Evolutionary conservation across 495 filamentous ascomycete species (phyloP), one percentile per base, ranked within the genome.

Genomic region (Barbatosphaeria neglecta): DNA sequence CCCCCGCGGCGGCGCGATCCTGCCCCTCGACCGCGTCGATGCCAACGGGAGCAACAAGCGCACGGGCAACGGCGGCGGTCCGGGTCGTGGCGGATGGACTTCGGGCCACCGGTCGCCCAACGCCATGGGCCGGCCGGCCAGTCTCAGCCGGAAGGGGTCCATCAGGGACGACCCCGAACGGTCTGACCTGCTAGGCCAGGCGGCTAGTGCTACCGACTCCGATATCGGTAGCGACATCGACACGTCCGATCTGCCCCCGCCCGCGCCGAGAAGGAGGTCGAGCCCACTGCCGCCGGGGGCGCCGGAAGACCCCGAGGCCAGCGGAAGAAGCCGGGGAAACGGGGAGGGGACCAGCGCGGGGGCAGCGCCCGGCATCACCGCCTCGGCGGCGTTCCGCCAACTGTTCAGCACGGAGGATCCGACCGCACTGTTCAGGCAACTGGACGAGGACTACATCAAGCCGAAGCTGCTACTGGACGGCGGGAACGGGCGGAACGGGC

Each of bases 401-500:
- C 47, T 74, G 17, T 66, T 71, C 16, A 80, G 83, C 11, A 71
- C 80, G 0, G 90, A 95, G 33, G 93, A 98, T 60, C 90, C 95
- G 42, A 85, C 84, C 17, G 86, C 82, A 13, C 82, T 92, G 77
- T 95, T 98, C 63, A 81, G 81, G 47, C 90, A 95, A 63, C 66
- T 98, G 44, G 92, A 98, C 62, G 92, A 98, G 62, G 87, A 86
- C 23, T 97, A 86, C 63, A 93, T 98, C 62, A 98, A 98, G 71
- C 92, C 92, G 9, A 87, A 78, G 53, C 70, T 98, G 45, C 63
- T 98, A 47, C 74, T 98, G 31, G 90, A 97, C 69, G 67, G 65
- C 11, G 67, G 64, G 18, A 55, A 54, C 18, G 59, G 63, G n/a
- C 39, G 58, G 27, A 49, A 54, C 15, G 53, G 62, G 10, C 48